Conservation (phyloP, 495 filamentous ascomycete genomes). For the Trichoderma reesei region DNA sequence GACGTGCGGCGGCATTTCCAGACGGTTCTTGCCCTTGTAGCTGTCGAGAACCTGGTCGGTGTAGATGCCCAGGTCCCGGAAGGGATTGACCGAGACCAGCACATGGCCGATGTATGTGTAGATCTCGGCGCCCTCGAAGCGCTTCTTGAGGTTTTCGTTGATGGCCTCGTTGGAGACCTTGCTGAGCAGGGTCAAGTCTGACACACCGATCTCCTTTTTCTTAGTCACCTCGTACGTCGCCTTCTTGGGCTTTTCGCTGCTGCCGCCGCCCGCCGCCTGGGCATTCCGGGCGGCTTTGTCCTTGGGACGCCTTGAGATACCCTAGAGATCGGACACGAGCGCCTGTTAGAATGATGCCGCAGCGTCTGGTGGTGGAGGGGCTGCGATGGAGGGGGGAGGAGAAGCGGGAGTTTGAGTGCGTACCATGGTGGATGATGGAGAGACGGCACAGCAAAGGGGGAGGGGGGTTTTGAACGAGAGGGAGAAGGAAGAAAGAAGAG, state of each 20-base stretch:
- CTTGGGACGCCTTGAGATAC: constrained; percentile 47
- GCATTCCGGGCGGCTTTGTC: constrained; percentile 56
- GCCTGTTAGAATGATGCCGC: constrained; percentile 3
- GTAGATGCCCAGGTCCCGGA: constrained; percentile 97
- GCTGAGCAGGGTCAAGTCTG: constrained; percentile 92
- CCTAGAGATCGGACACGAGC: constrained; percentile 23
- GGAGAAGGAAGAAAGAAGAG: not conserved
- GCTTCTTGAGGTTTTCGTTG: constrained; percentile 96
- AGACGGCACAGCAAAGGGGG: not conserved
- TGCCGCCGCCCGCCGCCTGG: constrained; percentile 46
- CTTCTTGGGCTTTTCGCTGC: constrained; percentile 65
- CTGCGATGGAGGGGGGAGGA: not conserved
- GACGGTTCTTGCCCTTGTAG: constrained; percentile 91
- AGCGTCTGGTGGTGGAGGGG: not conserved
- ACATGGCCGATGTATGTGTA: constrained; percentile 99
- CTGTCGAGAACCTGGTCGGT: constrained; percentile 84
- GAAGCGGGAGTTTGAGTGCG: not conserved
- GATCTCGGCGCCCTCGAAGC: constrained; percentile 93
- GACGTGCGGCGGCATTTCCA: constrained; percentile 92
- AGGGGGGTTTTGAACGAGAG: not conserved
- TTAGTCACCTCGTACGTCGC: constrained; percentile 90
- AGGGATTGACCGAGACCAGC: constrained; percentile 97
- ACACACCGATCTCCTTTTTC: constrained; percentile 99
- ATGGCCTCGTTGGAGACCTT: constrained; percentile 99
- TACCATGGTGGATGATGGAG: constrained; percentile 6